These are phyloP conservation scores for Cyberlindnera xylosilytica DNA, from an alignment of 805 yeast genomes.

Conservation along the genomic window DNA sequence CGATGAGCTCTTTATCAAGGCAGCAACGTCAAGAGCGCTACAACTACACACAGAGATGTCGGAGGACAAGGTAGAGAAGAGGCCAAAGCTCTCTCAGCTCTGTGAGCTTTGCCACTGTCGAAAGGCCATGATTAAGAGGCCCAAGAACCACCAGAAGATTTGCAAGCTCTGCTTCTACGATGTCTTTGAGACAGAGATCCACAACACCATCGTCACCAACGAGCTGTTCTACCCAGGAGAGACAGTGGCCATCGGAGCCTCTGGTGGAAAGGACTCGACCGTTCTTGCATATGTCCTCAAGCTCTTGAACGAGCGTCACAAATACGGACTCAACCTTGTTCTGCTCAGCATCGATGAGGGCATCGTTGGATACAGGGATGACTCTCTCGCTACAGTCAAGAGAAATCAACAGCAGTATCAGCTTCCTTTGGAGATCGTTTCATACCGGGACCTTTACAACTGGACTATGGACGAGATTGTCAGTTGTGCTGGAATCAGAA, in stretches of 20 bases:
- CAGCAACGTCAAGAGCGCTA: too few relatives aligned
- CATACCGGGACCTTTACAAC: conserved; percentile 84
- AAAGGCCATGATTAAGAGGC: conserved; percentile 86
- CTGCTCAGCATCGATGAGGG: conserved; percentile 94
- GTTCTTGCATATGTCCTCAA: conserved; percentile 88
- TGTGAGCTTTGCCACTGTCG: conserved; percentile 84
- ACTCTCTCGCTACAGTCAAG: conserved; percentile 93
- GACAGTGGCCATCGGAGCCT: conserved; percentile 93
- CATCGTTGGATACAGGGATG: conserved; percentile 94
- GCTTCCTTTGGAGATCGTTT: conserved; percentile 76
- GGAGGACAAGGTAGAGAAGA: conserved; percentile 5
- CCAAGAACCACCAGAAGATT: conserved; percentile 84
- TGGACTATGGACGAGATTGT: conserved; percentile 99
- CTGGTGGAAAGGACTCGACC: conserved; percentile 98
- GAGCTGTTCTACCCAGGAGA: conserved; percentile 78
- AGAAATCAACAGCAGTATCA: conserved; percentile 83
- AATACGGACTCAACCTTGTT: conserved; percentile 83
- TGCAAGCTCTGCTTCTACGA: conserved; percentile 88
- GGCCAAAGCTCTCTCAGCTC: conserved; percentile 38
- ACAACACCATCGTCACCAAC: conserved; percentile 74
- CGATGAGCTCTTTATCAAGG: too few relatives aligned
- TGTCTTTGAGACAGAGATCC: conserved; percentile 94
- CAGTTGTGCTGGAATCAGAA: conserved; percentile 87
- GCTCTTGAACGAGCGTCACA: conserved; percentile 79
- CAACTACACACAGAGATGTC: too few relatives aligned